A percentile compares a stretch with the other conserved stretches of the same genome.
phyloP scores from a whole-genome alignment of 305 asterid genomes.

The Fraxinus dipetala region DNA sequence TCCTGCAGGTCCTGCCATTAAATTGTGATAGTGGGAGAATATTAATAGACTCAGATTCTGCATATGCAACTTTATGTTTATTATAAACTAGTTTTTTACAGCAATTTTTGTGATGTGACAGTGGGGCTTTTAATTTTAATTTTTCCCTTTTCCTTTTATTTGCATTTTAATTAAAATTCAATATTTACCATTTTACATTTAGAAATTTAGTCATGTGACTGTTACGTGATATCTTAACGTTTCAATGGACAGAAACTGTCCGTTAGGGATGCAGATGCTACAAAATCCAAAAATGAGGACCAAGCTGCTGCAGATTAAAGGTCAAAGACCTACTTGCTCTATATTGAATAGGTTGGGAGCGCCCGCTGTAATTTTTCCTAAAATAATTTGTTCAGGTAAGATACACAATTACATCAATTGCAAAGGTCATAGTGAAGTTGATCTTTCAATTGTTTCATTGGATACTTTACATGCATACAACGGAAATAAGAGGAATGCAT shows the following conservation, averaged over 20 bases:
- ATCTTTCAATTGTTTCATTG: not conserved
- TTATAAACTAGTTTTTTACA: not conserved
- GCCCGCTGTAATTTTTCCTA: not conserved
- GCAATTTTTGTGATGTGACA: not conserved
- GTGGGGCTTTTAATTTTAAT: not conserved
- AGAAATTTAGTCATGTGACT: not conserved
- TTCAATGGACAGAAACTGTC: not conserved
- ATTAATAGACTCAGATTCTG: not conserved
- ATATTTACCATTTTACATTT: not conserved
- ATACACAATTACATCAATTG: not conserved
- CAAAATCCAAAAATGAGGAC: not conserved
- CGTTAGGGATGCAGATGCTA: not conserved
- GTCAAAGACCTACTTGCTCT: not conserved
- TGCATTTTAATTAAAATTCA: not conserved
- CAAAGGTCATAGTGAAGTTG: not conserved
- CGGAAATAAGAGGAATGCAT: not conserved
- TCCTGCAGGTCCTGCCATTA: not conserved
- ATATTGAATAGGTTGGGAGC: not conserved
- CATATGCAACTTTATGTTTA: not conserved
- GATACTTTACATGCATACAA: not conserved
- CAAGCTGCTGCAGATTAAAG: not conserved
- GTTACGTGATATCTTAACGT: not conserved
- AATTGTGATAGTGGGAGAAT: not conserved
- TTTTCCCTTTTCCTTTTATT: not conserved
- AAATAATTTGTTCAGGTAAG: not conserved